Conservation (phyloP, 768 basidiomycete genomes). For the Pisolithus marmoratus region DNA sequence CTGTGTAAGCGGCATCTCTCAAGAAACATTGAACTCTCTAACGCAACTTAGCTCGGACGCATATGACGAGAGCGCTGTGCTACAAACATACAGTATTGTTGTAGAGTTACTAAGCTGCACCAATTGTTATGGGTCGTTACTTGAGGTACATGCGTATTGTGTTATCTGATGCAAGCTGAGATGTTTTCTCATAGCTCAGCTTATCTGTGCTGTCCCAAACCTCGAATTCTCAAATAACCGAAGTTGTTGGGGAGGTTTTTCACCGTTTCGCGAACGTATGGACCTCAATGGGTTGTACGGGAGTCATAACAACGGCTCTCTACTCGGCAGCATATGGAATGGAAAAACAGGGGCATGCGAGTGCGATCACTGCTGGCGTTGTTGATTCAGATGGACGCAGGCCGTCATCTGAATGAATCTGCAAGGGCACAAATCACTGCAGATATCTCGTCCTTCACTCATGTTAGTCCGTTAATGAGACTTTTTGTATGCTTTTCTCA, state of each 20-base stretch:
- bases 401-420: slow-evolving; percentile 45
- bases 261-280: slow-evolving; percentile 67
- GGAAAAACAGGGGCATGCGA: slow-evolving; percentile 61
- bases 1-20: slow-evolving; percentile 33
- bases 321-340: slow-evolving; percentile 55
- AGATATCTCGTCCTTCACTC: slow-evolving; percentile 57
- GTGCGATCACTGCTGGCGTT: slow-evolving; percentile 59
- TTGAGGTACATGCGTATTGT: slow-evolving; percentile 45
- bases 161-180: neutral
- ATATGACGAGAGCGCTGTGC: slow-evolving; percentile 31
- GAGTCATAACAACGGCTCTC: slow-evolving; percentile 51
- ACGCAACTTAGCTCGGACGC: slow-evolving; percentile 21
- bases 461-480: slow-evolving; percentile 36
- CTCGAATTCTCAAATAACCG: slow-evolving; percentile 46
- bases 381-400: slow-evolving; percentile 60
- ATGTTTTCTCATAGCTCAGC: slow-evolving; percentile 39
- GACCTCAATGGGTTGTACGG: slow-evolving; percentile 67
- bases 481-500: neutral
- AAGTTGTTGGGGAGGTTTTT: slow-evolving; percentile 65
- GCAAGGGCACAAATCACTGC: slow-evolving; percentile 55
- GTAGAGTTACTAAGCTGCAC: slow-evolving; percentile 56
- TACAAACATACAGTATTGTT: slow-evolving; percentile 51
- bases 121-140: slow-evolving; percentile 60
- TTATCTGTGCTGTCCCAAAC: slow-evolving; percentile 50
- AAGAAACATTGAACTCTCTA: neutral